These are phyloP conservation scores for Crithidia sp. DNA, from an alignment of 208 protist species.

Conservation along the genomic window DNA sequence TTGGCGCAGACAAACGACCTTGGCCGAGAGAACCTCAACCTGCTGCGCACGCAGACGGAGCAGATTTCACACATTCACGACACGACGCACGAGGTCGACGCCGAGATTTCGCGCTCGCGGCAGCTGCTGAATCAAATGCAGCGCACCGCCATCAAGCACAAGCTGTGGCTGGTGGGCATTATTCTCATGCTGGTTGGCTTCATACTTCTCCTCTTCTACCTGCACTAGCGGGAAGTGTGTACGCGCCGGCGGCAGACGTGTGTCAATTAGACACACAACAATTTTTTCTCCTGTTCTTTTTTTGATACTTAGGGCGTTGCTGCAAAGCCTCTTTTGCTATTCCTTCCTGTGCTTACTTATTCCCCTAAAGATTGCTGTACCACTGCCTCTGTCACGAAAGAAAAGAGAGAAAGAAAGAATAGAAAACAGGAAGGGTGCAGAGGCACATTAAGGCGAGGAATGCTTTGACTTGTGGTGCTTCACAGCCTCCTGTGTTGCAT, in stretches of 20 bases:
- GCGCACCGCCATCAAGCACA: conserved; percentile 64
- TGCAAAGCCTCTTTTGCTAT: neutral
- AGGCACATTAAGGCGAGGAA: neutral
- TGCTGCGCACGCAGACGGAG: conserved; percentile 70
- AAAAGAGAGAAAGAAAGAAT: neutral
- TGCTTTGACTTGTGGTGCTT: too few relatives aligned
- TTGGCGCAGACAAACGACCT: conserved; percentile 55
- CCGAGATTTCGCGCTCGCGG: conserved; percentile 58
- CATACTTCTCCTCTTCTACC: conserved; percentile 47
- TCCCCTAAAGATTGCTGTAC: neutral
- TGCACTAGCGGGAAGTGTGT: conserved; percentile 7
- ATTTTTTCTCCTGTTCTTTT: conserved; percentile 4
- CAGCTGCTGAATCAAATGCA: conserved; percentile 75
- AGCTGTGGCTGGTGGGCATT: conserved; percentile 50
- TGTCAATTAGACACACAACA: neutral
- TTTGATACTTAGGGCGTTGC: neutral
- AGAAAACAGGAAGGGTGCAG: neutral
- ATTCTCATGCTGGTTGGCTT: conserved; percentile 53
- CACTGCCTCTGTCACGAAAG: neutral
- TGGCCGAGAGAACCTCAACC: conserved; percentile 45
- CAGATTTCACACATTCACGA: conserved; percentile 59
- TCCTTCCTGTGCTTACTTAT: neutral
- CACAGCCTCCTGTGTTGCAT: too few relatives aligned
- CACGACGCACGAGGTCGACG: conserved; percentile 61
- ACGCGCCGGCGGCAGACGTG: neutral